A percentile compares a stretch with the other conserved stretches of the same genome.
Evolutionary conservation across 2,329 filamentous ascomycete species (phyloP).

Genomic region (Talaromyces funiculosus): DNA sequence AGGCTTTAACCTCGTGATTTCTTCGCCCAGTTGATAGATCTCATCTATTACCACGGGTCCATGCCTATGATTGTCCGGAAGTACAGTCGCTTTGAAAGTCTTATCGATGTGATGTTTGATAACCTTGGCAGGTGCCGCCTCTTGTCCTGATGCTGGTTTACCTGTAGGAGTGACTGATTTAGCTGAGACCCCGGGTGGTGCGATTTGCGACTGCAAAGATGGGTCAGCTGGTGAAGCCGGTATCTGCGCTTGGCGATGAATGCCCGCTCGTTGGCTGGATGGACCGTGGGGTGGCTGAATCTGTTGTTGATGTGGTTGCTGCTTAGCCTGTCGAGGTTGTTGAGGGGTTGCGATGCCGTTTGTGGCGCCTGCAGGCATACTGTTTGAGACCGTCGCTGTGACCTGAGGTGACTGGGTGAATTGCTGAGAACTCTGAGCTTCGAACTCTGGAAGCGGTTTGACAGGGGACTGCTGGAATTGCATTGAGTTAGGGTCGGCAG

Average conservation of each 20-base stretch:
- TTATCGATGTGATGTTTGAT: conserved; percentile 38
- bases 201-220: conserved; percentile 24
- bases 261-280: conserved; percentile 24
- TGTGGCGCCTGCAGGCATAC: conserved; percentile 25
- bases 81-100: conserved; percentile 43
- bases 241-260: conserved; percentile 31
- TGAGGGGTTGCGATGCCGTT: conserved; percentile 40
- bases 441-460: conserved; percentile 49
- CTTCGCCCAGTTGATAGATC: conserved; percentile 58
- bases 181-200: conserved; percentile 24
- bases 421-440: conserved; percentile 24
- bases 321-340: conserved; percentile 31
- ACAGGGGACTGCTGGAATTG: conserved; percentile 40
- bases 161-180: conserved; percentile 24
- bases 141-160: conserved; percentile 26
- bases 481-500: conserved; percentile 33
- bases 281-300: conserved; percentile 8
- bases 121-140: conserved; percentile 29
- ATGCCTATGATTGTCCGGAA: conserved; percentile 51
- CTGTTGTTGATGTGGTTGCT: conserved; percentile 17
- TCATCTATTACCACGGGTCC: conserved; percentile 68
- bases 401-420: conserved; percentile 30
- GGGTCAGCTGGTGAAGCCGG: conserved; percentile 26
- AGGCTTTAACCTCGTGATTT: conserved; percentile 64
- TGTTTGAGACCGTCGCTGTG: conserved; percentile 26